Conservation (phyloP, 768 basidiomycete species). For the Termitomyces sp. region DNA sequence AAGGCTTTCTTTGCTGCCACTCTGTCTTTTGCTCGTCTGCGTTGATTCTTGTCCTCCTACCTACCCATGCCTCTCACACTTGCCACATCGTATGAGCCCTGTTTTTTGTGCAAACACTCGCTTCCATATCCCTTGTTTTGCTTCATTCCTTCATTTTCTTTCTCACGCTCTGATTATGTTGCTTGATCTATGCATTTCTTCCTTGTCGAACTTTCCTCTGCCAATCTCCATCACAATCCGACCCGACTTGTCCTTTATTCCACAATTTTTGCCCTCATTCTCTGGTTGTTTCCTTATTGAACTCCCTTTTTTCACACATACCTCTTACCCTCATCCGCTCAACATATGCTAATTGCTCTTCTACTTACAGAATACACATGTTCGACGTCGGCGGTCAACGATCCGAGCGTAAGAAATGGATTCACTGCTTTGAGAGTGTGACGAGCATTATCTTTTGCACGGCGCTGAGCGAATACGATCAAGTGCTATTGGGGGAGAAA, state of each 20-base stretch:
- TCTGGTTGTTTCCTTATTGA: neutral
- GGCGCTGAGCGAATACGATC: slow-evolving; percentile 69
- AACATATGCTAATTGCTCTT: neutral
- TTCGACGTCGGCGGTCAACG: slow-evolving; percentile 79
- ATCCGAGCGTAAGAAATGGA: slow-evolving; percentile 80
- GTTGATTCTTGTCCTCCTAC: neutral
- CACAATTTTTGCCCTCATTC: neutral
- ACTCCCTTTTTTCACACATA: neutral
- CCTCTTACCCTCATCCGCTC: neutral
- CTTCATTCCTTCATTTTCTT: neutral
- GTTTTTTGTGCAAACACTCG: too few relatives aligned
- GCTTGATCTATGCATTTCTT: too few relatives aligned
- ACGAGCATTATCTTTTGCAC: slow-evolving; percentile 68
- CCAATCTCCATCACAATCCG: too few relatives aligned
- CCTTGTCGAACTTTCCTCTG: too few relatives aligned
- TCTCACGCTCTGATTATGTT: neutral
- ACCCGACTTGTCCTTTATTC: too few relatives aligned
- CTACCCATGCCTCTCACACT: neutral
- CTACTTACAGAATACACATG: slow-evolving; percentile 49
- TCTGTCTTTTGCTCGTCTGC: neutral
- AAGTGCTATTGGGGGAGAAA: slow-evolving; percentile 64
- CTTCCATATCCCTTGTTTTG: neutral
- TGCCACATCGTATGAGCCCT: neutral
- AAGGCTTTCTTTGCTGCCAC: too few relatives aligned
- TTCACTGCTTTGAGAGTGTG: slow-evolving; percentile 32